Evolutionary conservation across 73 alveolate genomes (phyloP).

Genomic region (Durusdinium trenchii): DNA sequence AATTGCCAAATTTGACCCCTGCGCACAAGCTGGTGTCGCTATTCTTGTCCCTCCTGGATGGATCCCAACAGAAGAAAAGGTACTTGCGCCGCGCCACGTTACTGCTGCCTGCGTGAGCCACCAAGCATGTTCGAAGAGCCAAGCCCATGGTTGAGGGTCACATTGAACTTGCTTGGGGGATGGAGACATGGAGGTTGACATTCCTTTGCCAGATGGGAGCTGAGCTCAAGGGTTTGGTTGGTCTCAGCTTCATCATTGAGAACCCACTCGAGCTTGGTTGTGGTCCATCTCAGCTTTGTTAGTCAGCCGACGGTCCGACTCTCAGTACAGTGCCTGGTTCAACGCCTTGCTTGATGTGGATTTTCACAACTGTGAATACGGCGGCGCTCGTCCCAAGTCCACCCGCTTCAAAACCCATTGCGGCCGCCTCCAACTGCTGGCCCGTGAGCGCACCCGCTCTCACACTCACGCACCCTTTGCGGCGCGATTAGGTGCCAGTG

Average conservation of each 20-base stretch:
- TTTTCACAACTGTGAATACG: neutral
- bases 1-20: no score
- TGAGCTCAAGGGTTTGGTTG: no score
- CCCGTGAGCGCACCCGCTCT: neutral
- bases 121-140: no score
- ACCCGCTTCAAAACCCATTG: neutral
- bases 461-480: neutral
- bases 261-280: neutral
- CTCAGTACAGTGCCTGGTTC: neutral
- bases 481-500: neutral
- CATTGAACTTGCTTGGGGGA: no score
- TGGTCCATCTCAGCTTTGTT: neutral
- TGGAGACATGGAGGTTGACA: no score
- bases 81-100: no score
- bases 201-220: no score
- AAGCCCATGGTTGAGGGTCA: no score
- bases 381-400: neutral
- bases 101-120: no score
- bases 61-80: no score
- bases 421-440: neutral
- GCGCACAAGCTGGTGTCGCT: no score
- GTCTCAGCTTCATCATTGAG: neutral
- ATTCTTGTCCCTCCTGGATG: no score
- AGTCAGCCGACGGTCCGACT: neutral
- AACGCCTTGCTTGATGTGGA: neutral